Base-by-base conservation (phyloP, 2,329 filamentous ascomycete genomes). In the Fusarium illudens region DNA sequence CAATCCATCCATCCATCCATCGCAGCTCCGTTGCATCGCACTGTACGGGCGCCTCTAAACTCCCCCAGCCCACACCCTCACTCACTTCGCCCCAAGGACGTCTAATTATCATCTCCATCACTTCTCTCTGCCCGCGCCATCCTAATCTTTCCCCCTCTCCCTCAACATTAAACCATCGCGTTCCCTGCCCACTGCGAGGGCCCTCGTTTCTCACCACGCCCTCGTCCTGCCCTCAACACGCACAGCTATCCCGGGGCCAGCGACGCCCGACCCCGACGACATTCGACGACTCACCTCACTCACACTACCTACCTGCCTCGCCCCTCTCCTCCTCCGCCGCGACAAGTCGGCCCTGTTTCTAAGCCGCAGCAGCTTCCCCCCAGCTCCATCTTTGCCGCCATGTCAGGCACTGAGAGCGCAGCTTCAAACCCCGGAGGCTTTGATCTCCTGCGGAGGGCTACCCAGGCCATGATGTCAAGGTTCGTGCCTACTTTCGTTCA, bases 401-500 rank as follows among this genome's bases (percentile, higher is more conserved):
- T 88, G 86, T 81, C 84, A 73, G 82, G 82, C 79, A 79, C 81
- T 63, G 83, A 85, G 75, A 77, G 75, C 71, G 74, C 75, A 58
- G 76, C 76, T 65, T 75, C 77, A 60, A 79, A 79, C 72, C 74
- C 75, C 32, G 82, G 83, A 73, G 81, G 84, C 69, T 87, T 84
- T 71, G 87, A 89, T 77, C 80, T 89, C 70, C 77, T 89, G 67
- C 82, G 84, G 74, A 82, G 86, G 76, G 87, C 87, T 65, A 89
- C 87, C n/a, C 86, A 88, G 73, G 84, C 84, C 71, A 85, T 89
- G 83, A 87, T 89, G 84, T 88, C 86, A 79, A 88, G 81, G 86
- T 88, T 84, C 76, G 86, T 84, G 60, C 52, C 54, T 65, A 54
- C 68, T 71, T 69, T 65, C 37, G 50, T 65, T 61, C 67, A 53